Evolutionary conservation across 2,329 filamentous ascomycete genomes (phyloP).

Genomic region (Rhynchosporium graminicola): DNA sequence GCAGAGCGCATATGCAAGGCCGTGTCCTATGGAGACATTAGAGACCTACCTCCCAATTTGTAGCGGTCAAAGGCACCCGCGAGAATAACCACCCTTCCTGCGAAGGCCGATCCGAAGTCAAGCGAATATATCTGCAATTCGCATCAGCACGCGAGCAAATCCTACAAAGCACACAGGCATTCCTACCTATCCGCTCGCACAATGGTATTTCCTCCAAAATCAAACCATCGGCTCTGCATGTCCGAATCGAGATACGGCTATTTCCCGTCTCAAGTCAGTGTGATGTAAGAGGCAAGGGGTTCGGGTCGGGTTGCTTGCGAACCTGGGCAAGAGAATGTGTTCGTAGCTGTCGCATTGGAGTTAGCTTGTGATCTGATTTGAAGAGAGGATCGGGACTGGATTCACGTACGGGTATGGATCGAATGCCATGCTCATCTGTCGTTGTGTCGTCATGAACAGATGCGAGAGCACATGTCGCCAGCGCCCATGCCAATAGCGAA

Average conservation of each 20-base stretch:
- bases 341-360: conserved; percentile 60
- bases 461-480: conserved; percentile 41
- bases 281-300: conserved; percentile 9
- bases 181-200: conserved; percentile 70
- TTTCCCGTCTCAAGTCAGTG: conserved; percentile 19
- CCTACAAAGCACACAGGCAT: neutral
- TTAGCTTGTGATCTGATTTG: conserved; percentile 24
- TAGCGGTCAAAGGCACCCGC: conserved; percentile 89
- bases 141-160: conserved; percentile 32
- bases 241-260: conserved; percentile 97
- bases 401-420: conserved; percentile 62
- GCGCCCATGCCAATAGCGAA: conserved; percentile 37
- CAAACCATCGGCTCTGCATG: conserved; percentile 98
- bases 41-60: conserved; percentile 81
- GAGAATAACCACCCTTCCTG: conserved; percentile 94
- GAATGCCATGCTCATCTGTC: conserved; percentile 50
- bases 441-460: conserved; percentile 41
- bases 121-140: conserved; percentile 75
- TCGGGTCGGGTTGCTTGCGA: conserved; percentile 41
- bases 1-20: neutral
- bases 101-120: conserved; percentile 87
- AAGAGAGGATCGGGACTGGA: neutral
- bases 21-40: neutral
- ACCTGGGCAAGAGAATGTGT: conserved; percentile 84
- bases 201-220: conserved; percentile 95